Evolutionary conservation across 2,329 filamentous ascomycete genomes (phyloP).

Genomic region (Penicillium vulpinum): DNA sequence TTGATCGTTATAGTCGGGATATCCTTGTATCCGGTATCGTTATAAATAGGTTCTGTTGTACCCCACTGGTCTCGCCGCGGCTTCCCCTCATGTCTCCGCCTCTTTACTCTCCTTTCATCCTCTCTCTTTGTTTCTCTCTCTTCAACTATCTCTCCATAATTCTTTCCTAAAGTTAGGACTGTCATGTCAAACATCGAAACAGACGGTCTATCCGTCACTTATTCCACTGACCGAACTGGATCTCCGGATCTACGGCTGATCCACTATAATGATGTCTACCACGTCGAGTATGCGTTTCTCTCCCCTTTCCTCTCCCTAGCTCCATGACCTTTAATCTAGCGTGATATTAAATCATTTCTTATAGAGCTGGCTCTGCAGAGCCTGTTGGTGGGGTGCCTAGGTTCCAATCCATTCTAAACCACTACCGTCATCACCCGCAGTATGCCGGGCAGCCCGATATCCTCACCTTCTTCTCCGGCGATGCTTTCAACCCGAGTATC

Average conservation of each 20-base stretch:
- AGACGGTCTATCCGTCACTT: slow-evolving; percentile 43
- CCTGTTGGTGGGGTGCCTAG: slow-evolving; percentile 78
- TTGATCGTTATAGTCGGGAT: no score
- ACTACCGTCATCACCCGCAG: slow-evolving; percentile 65
- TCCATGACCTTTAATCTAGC: background rate
- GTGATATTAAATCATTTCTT: slow-evolving; percentile 15
- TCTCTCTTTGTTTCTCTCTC: background rate
- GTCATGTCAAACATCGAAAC: slow-evolving; percentile 32
- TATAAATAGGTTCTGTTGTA: no score
- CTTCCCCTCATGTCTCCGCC: slow-evolving; percentile 14
- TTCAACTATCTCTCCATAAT: background rate
- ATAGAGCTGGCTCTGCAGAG: slow-evolving; percentile 66
- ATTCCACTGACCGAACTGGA: slow-evolving; percentile 45
- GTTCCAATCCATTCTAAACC: slow-evolving; percentile 74
- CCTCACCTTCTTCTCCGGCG: slow-evolving; percentile 83
- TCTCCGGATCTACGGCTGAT: slow-evolving; percentile 74
- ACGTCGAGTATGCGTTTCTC: slow-evolving; percentile 62
- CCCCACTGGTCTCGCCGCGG: no score
- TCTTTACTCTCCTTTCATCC: background rate
- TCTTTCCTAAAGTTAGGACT: background rate
- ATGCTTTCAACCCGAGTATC: slow-evolving; percentile 88
- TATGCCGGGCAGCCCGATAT: slow-evolving; percentile 66
- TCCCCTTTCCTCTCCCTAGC: background rate
- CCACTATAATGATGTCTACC: slow-evolving; percentile 94
- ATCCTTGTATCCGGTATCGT: no score